These are phyloP conservation scores for Colletotrichum abscissum DNA, from an alignment of 2,329 filamentous ascomycete species.

Conservation along the genomic window DNA sequence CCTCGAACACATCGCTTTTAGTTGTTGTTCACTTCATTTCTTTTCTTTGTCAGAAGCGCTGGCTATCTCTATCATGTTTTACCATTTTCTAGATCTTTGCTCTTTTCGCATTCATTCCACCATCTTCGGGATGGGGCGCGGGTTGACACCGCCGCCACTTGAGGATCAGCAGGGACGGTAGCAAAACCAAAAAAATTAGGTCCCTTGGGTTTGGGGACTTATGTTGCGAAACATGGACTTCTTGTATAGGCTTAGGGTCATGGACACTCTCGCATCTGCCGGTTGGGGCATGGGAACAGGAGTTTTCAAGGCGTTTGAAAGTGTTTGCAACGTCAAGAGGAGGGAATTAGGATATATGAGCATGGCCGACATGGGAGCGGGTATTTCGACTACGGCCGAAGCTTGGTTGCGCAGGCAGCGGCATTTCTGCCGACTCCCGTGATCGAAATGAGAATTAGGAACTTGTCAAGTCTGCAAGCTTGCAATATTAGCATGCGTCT, in stretches of 20 bases:
- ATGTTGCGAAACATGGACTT: conserved; percentile 1
- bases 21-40: neutral
- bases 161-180: neutral
- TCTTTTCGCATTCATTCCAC: conserved; percentile 3
- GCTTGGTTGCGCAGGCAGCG: neutral
- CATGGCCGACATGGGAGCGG: neutral
- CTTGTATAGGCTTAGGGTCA: conserved; percentile 5
- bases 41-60: conserved; percentile 5
- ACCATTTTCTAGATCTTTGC: neutral
- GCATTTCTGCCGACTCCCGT: neutral
- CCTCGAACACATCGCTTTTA: neutral
- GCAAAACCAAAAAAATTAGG: neutral
- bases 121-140: neutral
- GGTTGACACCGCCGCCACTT: conserved; percentile 10
- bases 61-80: neutral
- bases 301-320: conserved; percentile 14
- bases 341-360: conserved; percentile 15
- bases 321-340: conserved; percentile 21
- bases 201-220: neutral
- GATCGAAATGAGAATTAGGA: conserved; percentile 11
- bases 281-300: conserved; percentile 21
- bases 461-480: neutral
- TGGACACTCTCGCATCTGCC: conserved; percentile 20
- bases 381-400: conserved; percentile 20
- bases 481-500: neutral